A percentile compares a stretch with the other conserved stretches of the same genome.
phyloP scores from a whole-genome alignment of 371 early-diverging fungal genomes.

The Rhizopus arrhizus region DNA sequence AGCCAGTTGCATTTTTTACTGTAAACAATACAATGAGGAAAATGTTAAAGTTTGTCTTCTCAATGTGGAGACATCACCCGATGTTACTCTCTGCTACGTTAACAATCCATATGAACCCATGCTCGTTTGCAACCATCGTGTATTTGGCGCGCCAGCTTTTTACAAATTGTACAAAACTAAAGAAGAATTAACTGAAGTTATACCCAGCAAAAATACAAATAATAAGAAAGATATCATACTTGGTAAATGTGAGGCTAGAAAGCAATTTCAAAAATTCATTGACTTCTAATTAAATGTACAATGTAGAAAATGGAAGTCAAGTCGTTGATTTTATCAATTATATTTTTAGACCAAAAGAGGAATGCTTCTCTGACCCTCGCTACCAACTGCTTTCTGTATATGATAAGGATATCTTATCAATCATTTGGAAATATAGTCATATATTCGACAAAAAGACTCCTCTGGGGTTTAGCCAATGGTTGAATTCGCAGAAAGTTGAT shows the following conservation, averaged over 20 bases:
- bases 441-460: conserved; percentile 6
- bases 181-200: conserved; percentile 6
- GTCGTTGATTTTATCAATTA: conserved; percentile 12
- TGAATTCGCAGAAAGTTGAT: conserved; percentile 7
- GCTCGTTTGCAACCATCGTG: conserved; percentile 8
- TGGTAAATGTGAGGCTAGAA: conserved; percentile 11
- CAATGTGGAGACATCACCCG: conserved; percentile 11
- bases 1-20: conserved; percentile 17
- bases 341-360: conserved; percentile 17
- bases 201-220: background rate
- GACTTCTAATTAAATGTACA: conserved; percentile 11
- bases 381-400: conserved; percentile 13
- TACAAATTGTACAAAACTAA: conserved; percentile 21
- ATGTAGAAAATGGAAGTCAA: conserved; percentile 16
- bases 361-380: conserved; percentile 9
- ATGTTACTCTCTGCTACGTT: conserved; percentile 10
- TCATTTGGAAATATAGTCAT: conserved; percentile 7
- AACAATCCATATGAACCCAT: conserved; percentile 14
- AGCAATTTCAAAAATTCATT: background rate
- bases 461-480: conserved; percentile 7
- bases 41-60: conserved; percentile 16
- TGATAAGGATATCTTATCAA: conserved; percentile 16
- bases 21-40: conserved; percentile 8
- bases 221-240: background rate
- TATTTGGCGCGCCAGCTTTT: conserved; percentile 10